Base-by-base conservation (phyloP, 768 basidiomycete species). In the Cubamyces lactineus region DNA sequence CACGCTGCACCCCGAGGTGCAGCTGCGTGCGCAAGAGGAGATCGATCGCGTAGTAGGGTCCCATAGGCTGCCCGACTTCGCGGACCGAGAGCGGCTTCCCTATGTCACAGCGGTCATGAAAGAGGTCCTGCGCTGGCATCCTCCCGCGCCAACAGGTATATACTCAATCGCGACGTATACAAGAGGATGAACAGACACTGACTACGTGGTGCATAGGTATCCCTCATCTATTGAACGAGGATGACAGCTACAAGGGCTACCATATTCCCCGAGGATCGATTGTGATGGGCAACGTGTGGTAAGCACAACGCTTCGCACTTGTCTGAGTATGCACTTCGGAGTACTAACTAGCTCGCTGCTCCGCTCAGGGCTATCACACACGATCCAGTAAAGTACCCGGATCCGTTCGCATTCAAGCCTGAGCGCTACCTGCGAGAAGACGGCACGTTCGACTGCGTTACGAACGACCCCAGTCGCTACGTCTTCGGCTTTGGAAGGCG, bases 71-170 rank as follows among this genome's bases (percentile, higher is more conserved):
- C 72, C 70, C 6, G 62, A 62, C 16, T 63, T 67, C 51, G 24
- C 38, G 23, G 70, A 71, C 51, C 34, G 62, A 28, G 43, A 48
- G 7, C 52, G 57, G 8, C 49, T 71, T 15, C 71, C 70, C 6
- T 72, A 69, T 47, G 30, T 67, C 42, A 63, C 63, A 0, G 67
- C 66, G 17, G 54, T 74, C 17, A 58, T 70, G 30, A 67, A 57
- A 21, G 73, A 79, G 61, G 56, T 63, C 11, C 53, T 63, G 16
- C 72, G 77, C 0, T 79, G 77, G 77, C 70, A 69, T 48, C 77
- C 76, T 19, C 52, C 52, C 23, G 52, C 52, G 52, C 52, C 52
- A 23, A 53, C 52, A 5, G 52, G 49, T 51, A 9, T n/a, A 16
- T 38, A 15, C 48, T 17, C 30, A 28, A 23, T 17, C 43, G 43